A percentile compares a stretch with the other conserved stretches of the same genome.
Conservation (phyloP, 176 grass and related monocot genomes). For the Oryza australiensis region DNA sequence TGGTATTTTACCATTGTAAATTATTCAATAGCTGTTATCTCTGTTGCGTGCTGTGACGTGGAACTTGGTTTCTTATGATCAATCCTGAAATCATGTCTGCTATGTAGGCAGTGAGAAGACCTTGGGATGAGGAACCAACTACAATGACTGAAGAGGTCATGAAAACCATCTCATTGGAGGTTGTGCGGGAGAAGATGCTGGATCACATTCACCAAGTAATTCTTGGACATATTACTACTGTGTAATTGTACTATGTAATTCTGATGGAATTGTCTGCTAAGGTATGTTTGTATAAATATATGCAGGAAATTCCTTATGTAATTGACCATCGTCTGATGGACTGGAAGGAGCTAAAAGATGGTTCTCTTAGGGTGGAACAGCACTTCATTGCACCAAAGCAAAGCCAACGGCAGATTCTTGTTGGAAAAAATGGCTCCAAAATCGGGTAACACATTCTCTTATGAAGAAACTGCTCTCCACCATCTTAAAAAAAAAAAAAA, state of each 20-base stretch:
- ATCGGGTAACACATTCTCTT: conserved; percentile 71
- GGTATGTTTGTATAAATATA: conserved; percentile 1
- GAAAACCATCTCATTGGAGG: conserved; percentile 90
- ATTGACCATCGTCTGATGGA: conserved; percentile 93
- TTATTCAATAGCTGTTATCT: conserved; percentile 8
- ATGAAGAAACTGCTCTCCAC: neutral
- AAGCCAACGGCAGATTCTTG: conserved; percentile 94
- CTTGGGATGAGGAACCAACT: conserved; percentile 91
- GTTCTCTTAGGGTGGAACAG: conserved; percentile 94
- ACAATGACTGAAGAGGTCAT: conserved; percentile 91
- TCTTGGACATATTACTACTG: conserved; percentile 1
- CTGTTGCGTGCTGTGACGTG: neutral
- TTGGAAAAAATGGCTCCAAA: conserved; percentile 98
- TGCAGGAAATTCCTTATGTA: conserved; percentile 93
- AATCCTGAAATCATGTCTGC: neutral
- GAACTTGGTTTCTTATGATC: neutral
- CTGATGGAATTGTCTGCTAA: conserved; percentile 30
- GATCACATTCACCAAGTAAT: conserved; percentile 94
- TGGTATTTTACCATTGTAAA: neutral
- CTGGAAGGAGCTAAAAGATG: conserved; percentile 94
- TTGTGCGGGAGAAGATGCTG: conserved; percentile 95
- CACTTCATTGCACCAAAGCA: conserved; percentile 92
- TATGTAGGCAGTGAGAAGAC: conserved; percentile 84
- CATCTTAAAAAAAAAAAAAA: neutral
- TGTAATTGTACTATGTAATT: conserved; percentile 30